Conservation (phyloP, 352 stramenopile species). For the Thraustochytrium striatum region DNA sequence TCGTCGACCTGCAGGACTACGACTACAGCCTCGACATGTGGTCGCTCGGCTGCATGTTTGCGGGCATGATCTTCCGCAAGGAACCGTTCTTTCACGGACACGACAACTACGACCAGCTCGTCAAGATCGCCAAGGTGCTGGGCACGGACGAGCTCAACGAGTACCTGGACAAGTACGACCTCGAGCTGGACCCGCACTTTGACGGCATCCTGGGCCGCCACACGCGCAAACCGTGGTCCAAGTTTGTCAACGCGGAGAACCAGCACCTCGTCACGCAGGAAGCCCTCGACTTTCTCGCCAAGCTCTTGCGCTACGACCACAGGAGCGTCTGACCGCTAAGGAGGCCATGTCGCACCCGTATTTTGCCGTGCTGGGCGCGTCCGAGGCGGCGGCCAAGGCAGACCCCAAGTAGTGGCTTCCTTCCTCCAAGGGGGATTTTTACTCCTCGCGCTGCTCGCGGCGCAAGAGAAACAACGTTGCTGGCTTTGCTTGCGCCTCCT, state of each 20-base stretch:
- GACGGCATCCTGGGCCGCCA: conserved; percentile 93
- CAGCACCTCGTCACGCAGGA: conserved; percentile 91
- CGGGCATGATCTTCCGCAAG: conserved; percentile 98
- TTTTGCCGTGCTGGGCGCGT: conserved; percentile 81
- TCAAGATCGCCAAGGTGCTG: conserved; percentile 93
- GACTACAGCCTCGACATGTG: conserved; percentile 99
- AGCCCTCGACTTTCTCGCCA: conserved; percentile 89
- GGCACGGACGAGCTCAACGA: conserved; percentile 89
- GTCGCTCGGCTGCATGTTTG: conserved; percentile 95
- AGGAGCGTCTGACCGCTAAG: conserved; percentile 94
- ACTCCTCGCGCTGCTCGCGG: no score
- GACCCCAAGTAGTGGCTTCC: no score
- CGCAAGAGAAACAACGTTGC: no score
- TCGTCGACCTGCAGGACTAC: conserved; percentile 99
- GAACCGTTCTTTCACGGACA: conserved; percentile 99
- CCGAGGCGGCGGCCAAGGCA: no score
- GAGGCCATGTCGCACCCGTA: conserved; percentile 97
- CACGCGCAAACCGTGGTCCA: conserved; percentile 96
- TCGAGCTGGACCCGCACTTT: conserved; percentile 97
- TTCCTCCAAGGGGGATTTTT: no score
- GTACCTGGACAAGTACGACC: conserved; percentile 97
- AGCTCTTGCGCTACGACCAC: conserved; percentile 69
- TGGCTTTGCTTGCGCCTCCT: no score
- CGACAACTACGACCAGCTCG: conserved; percentile 99
- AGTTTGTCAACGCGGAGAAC: conserved; percentile 97